Evolutionary conservation across 2,329 filamentous ascomycete species (phyloP).

Genomic region (Ophiognomonia clavigignenti-juglandacearum): DNA sequence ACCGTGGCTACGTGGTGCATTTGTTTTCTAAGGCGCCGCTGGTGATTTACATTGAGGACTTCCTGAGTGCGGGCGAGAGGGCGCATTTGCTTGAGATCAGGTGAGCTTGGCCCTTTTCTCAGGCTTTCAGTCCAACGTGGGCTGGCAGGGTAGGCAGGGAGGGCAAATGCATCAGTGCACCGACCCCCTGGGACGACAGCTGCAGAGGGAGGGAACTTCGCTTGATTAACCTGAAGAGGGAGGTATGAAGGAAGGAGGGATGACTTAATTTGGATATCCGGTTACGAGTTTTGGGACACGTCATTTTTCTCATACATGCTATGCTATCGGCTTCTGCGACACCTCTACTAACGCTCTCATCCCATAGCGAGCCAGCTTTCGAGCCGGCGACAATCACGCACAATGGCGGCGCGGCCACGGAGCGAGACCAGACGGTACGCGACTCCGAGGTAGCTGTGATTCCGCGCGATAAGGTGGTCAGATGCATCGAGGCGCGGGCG

Average conservation of each 20-base stretch:
- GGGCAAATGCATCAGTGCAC: not conserved
- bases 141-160: not conserved
- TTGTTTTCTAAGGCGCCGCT: conserved; percentile 45
- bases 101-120: conserved; percentile 26
- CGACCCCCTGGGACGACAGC: not conserved
- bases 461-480: conserved; percentile 37
- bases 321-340: no score
- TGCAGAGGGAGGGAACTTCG: not conserved
- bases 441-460: conserved; percentile 49
- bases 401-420: conserved; percentile 35
- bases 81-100: conserved; percentile 45
- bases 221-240: not conserved
- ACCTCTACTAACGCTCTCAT: not conserved
- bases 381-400: conserved; percentile 46
- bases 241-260: not conserved
- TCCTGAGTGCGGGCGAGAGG: conserved; percentile 40
- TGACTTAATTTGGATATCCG: not conserved
- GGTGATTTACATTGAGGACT: conserved; percentile 50
- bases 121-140: no score
- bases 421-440: conserved; percentile 39
- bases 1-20: conserved; percentile 36
- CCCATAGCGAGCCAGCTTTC: conserved; percentile 39
- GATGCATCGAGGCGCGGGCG: conserved; percentile 44
- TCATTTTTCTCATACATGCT: not conserved
- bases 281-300: not conserved